Conservation (phyloP, 352 stramenopile species). For the Globisporangium cylindrosporum region DNA sequence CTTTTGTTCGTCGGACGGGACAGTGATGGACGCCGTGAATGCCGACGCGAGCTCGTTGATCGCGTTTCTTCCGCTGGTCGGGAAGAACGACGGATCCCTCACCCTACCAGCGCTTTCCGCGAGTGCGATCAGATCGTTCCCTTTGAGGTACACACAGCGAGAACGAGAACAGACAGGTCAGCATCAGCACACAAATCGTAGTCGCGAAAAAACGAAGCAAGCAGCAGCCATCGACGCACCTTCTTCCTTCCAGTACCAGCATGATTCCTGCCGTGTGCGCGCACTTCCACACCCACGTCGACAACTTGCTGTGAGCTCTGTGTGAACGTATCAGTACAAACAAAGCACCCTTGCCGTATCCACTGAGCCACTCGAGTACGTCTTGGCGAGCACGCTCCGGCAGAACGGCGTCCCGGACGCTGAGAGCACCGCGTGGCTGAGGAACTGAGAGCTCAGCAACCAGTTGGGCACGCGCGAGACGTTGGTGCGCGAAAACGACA, state of each 20-base stretch:
- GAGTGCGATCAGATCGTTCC: conserved; percentile 26
- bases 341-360: background rate
- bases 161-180: background rate
- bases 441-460: background rate
- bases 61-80: background rate
- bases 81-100: conserved; percentile 19
- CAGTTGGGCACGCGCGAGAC: background rate
- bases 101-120: conserved; percentile 25
- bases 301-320: conserved; percentile 1
- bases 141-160: conserved; percentile 12
- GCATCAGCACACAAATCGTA: background rate
- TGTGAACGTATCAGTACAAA: background rate
- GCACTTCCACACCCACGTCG: background rate
- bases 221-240: background rate
- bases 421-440: background rate
- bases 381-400: conserved; percentile 2
- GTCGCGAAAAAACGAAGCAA: background rate
- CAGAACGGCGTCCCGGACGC: background rate
- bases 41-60: conserved; percentile 16
- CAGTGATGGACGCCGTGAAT: background rate
- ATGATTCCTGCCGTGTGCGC: conserved; percentile 1
- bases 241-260: conserved; percentile 10
- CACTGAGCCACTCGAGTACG: background rate
- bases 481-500: background rate
- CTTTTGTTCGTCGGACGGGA: background rate